phyloP scores from a whole-genome alignment of 306 rosid genomes.

The Lagenaria siceraria region DNA sequence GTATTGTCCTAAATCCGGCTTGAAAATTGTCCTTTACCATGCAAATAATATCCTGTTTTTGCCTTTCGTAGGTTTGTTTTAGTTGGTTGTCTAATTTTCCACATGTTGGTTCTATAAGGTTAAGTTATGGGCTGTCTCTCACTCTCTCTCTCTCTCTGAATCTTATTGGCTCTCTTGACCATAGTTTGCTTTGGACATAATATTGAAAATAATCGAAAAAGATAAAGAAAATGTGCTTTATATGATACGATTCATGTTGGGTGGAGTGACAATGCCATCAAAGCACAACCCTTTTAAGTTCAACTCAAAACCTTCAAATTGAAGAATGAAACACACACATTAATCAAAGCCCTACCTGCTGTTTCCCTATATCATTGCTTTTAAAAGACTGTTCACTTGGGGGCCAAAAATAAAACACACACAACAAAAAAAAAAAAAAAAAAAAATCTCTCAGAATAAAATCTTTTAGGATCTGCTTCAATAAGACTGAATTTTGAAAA shows the following conservation, averaged over 20 bases:
- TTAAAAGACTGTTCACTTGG: neutral
- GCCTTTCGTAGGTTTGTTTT: neutral
- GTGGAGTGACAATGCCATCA: neutral
- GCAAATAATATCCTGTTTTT: neutral
- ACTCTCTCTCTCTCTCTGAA: no score
- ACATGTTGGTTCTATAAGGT: neutral
- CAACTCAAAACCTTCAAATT: neutral
- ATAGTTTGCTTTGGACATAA: neutral
- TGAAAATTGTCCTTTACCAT: neutral
- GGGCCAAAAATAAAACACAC: neutral
- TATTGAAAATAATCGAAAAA: neutral
- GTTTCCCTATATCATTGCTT: conserved; percentile 2
- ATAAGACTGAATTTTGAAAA: neutral
- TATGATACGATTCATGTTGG: conserved; percentile 2
- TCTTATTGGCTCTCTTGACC: neutral
- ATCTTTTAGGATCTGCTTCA: conserved; percentile 1
- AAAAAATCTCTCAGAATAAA: neutral
- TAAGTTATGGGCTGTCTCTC: neutral
- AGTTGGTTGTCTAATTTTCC: neutral
- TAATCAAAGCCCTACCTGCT: conserved; percentile 5
- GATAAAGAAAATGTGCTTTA: neutral
- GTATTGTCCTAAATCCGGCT: neutral
- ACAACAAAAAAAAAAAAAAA: neutral
- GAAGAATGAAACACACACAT: conserved; percentile 2
- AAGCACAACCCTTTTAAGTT: neutral